phyloP scores from a whole-genome alignment of 495 filamentous ascomycete species.

The Hypoxylon lienhwacheense region DNA sequence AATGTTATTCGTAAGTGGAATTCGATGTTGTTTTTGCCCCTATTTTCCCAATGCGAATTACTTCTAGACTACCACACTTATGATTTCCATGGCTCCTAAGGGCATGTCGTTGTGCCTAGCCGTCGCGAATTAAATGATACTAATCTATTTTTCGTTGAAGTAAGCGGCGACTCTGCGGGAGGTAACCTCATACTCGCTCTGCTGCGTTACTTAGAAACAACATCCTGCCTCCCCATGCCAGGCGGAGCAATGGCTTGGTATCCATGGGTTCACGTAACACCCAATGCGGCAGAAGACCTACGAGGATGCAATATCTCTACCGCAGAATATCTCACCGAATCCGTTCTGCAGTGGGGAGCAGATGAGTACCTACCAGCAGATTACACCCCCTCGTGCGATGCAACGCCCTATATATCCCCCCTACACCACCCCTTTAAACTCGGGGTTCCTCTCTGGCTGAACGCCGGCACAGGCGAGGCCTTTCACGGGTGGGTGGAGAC shows the following conservation, averaged over 20 bases:
- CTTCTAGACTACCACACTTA: too few species aligned
- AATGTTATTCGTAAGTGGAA: conserved; percentile 24
- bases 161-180: conserved; percentile 23
- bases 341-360: conserved; percentile 26
- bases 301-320: neutral
- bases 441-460: conserved; percentile 8
- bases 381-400: conserved; percentile 4
- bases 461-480: conserved; percentile 13
- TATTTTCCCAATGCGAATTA: too few species aligned
- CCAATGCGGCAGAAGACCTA: conserved; percentile 7
- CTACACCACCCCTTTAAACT: conserved; percentile 24
- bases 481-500: conserved; percentile 1
- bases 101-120: too few species aligned
- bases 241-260: conserved; percentile 25
- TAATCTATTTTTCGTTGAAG: too few species aligned
- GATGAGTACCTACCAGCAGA: conserved; percentile 14
- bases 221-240: conserved; percentile 10
- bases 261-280: conserved; percentile 27
- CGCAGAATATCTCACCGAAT: conserved; percentile 3
- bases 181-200: conserved; percentile 22
- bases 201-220: conserved; percentile 17
- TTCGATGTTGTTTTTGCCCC: too few species aligned
- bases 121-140: too few species aligned
- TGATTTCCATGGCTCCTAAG: too few species aligned
- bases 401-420: conserved; percentile 18